phyloP scores from a whole-genome alignment of 352 stramenopile species.

The Pilasporangium apinafurcum region DNA sequence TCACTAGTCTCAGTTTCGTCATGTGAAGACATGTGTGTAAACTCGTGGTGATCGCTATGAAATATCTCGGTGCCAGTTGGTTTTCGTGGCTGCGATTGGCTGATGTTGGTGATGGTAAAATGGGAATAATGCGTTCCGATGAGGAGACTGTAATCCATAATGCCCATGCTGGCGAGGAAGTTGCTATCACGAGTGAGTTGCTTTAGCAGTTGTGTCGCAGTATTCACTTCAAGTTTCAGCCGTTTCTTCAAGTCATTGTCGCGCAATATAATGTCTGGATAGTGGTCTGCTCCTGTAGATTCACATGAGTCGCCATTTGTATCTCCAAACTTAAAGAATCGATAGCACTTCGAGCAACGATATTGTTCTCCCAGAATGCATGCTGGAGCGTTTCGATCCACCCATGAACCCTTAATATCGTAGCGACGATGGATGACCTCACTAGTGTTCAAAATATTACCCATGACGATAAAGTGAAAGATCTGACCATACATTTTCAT shows the following conservation, averaged over 20 bases:
- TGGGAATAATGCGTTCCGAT: conserved; percentile 83
- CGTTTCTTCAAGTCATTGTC: conserved; percentile 87
- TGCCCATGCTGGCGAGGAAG: conserved; percentile 74
- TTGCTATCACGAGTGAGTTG: conserved; percentile 80
- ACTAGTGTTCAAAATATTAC: conserved; percentile 81
- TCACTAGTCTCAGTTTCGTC: neutral
- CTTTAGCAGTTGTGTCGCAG: conserved; percentile 56
- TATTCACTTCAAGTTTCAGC: conserved; percentile 54
- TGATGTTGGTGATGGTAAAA: conserved; percentile 55
- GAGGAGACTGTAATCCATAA: conserved; percentile 91
- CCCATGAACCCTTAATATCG: conserved; percentile 90
- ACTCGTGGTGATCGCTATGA: conserved; percentile 16
- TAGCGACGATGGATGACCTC: conserved; percentile 85
- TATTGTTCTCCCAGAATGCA: conserved; percentile 75
- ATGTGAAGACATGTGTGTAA: conserved; percentile 26
- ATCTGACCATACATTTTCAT: conserved; percentile 91
- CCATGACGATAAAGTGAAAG: conserved; percentile 92
- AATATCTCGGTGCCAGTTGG: neutral
- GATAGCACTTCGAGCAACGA: conserved; percentile 81
- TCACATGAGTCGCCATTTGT: conserved; percentile 33
- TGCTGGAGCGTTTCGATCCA: conserved; percentile 75
- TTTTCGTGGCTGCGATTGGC: neutral
- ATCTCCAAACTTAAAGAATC: conserved; percentile 74
- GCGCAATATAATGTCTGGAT: conserved; percentile 72
- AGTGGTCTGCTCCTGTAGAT: conserved; percentile 61